These are phyloP conservation scores for Cyamopsis tetragonoloba DNA, from an alignment of 306 rosid species.

Conservation along the genomic window DNA sequence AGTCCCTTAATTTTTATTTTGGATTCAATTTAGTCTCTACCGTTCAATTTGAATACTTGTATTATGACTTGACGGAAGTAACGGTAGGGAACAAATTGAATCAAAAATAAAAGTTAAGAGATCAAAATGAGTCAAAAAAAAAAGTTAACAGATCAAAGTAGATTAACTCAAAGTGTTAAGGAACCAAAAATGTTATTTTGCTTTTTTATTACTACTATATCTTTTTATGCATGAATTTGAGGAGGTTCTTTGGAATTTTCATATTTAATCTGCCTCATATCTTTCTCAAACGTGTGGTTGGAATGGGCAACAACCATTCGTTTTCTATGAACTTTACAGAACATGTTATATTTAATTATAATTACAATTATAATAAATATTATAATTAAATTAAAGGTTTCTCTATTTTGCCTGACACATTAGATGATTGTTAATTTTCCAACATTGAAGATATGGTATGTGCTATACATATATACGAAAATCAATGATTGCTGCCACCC, in stretches of 20 bases:
- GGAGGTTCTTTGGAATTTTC: neutral
- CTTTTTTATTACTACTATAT: too few relatives aligned
- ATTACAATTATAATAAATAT: too few relatives aligned
- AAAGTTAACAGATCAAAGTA: too few relatives aligned
- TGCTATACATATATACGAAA: constrained; percentile 18
- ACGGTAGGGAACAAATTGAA: too few relatives aligned
- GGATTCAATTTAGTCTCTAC: too few relatives aligned
- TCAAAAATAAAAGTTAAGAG: too few relatives aligned
- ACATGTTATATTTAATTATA: constrained; percentile 30
- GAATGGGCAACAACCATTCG: constrained; percentile 33
- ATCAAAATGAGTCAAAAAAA: too few relatives aligned
- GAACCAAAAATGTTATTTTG: too few relatives aligned
- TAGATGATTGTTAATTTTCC: constrained; percentile 29
- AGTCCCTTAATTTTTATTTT: too few relatives aligned
- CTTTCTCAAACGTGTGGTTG: constrained; percentile 29
- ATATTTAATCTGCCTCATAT: constrained; percentile 27
- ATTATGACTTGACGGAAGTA: too few relatives aligned
- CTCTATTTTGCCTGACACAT: constrained; percentile 27
- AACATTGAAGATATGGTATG: constrained; percentile 28
- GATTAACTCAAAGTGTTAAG: too few relatives aligned
- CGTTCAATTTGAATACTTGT: too few relatives aligned
- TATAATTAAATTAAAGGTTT: neutral
- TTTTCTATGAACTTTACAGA: constrained; percentile 27
- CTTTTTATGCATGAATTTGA: constrained; percentile 31
- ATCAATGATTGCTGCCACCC: constrained; percentile 36